Evolutionary conservation across 371 early-diverging fungal genomes (phyloP), one percentile per base, ranked within the genome.

Genomic region (Haplosporangium sp.): DNA sequence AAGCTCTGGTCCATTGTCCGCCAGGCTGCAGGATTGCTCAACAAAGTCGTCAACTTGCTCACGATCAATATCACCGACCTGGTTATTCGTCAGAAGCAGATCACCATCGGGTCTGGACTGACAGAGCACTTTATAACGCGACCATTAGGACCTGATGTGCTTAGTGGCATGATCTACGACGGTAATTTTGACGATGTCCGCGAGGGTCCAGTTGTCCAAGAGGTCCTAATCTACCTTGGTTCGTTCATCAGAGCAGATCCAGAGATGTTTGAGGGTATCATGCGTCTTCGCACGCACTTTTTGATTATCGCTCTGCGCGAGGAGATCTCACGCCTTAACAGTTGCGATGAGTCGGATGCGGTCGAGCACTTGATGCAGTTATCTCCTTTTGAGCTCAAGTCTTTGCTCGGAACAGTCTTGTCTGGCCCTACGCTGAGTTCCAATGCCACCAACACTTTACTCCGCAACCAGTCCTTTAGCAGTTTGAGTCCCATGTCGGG

Each of bases 251-350:
- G 94, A 6, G 85, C 90, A 9, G 81, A 83, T 16, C 93, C 94
- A 0, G 69, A 79, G 6, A 83, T 94, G 82, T 94, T 96, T 85
- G 91, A 93, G 14, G 95, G 95, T 45, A 94, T 96, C 65, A 84
- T 94, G 81, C 86, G 94, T n/a, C 83, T 96, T 2, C 91, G 95
- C 21, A 93, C 92, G 0, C 93, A 93, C 69, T 91, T 88, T 62
- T 88, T 96, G 66, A 89, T 96, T 52, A 91, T 94, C 79, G 94
- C 95, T 0, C 83, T 96, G 65, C 86, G 94, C 48, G 96, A 96
- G 71, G 95, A 95, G 70, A 90, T 96, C 52, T 87, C 91, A 37
- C 87, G 93, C 16, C 81, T 90, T 65, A 85, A 89, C 51, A 83
- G 84, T 29, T 92, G 91, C 63, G 89, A 92, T 65, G 94, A 94